Base-by-base conservation (phyloP, 768 basidiomycete species). In the Lactarius psammicola region DNA sequence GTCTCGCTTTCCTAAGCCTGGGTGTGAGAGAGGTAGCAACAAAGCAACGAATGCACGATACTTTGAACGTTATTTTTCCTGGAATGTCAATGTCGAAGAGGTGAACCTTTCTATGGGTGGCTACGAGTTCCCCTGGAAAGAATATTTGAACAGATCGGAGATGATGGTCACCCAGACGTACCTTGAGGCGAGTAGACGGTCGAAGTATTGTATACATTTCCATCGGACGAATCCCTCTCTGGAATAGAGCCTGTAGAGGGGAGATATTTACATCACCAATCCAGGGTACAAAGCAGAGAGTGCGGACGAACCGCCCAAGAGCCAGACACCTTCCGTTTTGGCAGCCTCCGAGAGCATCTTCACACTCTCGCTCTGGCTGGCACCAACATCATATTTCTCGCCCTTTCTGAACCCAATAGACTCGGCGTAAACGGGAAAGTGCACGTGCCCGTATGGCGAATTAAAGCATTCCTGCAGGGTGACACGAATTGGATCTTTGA, bases 71-170 rank as follows among this genome's bases (percentile, higher is more conserved):
- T 74, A 96, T 94, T 74, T 92, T 88, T 18, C 93, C 94, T 0
- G 91, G 90, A 59, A 99, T 96, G 73, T 98, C 94, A 67, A 98
- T 98, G 74, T 99, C 96, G 76, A 98, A 99, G 5, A 99, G 80
- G 74, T 99, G 97, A 2, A 98, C 84, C 76, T 99, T 99, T 60
- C 96, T 88, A 77, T 98, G 94, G 44, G 84, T 85, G 0, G 90
- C 89, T 17, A 98, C 84, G 30, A 98, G 82, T 61, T 92, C 86
- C 30, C 95, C 95, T 93, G 65, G 4, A 6, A 51, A 28, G 17
- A 62, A 59, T 46, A 63, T 68, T 64, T 59, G 68, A 63, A 60
- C 64, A 44, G 26, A 53, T 40, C 2, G 3, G 20, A 46, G 57
- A 20, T 26, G 53, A 31, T 23, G 2, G 18, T 28, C 20, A 70